Base-by-base conservation (phyloP, 352 stramenopile genomes). In the Globisporangium yorkense region DNA sequence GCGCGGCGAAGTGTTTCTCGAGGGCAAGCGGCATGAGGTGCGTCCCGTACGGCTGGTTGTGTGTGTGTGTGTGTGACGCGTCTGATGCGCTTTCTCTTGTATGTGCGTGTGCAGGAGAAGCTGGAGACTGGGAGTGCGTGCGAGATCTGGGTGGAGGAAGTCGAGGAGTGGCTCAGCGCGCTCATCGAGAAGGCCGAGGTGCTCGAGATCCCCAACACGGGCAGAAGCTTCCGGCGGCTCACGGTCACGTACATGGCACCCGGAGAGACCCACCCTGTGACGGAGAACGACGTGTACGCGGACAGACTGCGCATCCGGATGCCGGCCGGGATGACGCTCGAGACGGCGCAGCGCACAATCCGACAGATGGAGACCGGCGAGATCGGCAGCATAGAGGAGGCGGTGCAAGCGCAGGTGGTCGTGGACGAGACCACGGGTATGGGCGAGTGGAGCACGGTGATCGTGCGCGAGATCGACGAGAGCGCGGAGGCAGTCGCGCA, bases 371-470 rank as follows among this genome's bases (percentile, higher is more conserved):
- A 70, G 24, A 69, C 35, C 7, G 74, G 62, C 12, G 72, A 70
- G 43, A 59, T 60, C 3, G 41, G 46, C 41, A 70, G 57, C 6
- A 48, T 50, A 39, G 57, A 69, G 43, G 41, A 55, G 2, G 21
- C 53, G 18, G 20, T 59, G 51, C 37, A 51, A 52, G 58, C 40
- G 12, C 51, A 39, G 20, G 59, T 81, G 9, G 47, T 61, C 44
- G 80, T 91, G 24, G 77, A 92, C 35, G 74, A 88, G 60, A 77
- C 75, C 4, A 92, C 85, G 0, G 85, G 83, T 10, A 93, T 93
- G 73, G 80, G 85, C 37, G 77, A 87, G 51, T 94, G 85, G 85
- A 90, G 66, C 51, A 93, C 80, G 2, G 81, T 94, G 3, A 70
- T 75, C 50, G 76, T 94, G 33, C 70, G 70, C 9, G 67, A 89